Evolutionary conservation across 805 yeast species (phyloP).

Genomic region (Nakazawaea populi): DNA sequence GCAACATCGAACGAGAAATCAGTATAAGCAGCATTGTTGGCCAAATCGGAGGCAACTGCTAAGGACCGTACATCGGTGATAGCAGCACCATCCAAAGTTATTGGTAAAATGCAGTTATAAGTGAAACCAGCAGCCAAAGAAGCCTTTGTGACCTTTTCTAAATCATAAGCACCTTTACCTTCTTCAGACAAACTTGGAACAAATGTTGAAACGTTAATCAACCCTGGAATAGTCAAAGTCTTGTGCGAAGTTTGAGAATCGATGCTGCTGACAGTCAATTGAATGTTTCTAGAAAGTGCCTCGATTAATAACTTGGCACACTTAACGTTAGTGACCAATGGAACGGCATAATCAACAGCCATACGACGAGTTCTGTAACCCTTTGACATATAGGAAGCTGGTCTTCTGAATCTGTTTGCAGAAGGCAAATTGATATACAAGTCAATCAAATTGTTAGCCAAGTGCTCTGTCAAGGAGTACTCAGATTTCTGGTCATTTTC

Average conservation of each 20-base stretch:
- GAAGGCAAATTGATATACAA: conserved; percentile 96
- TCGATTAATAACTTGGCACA: conserved; percentile 93
- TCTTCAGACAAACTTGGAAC: conserved; percentile 58
- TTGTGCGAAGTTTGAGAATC: conserved; percentile 91
- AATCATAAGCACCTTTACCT: conserved; percentile 40
- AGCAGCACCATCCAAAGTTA: conserved; percentile 54
- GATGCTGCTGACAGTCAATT: conserved; percentile 63
- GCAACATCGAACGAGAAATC: conserved; percentile 82
- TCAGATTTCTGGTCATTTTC: conserved; percentile 78
- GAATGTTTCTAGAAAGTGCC: conserved; percentile 72
- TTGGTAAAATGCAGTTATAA: conserved; percentile 74
- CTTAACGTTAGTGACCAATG: conserved; percentile 95
- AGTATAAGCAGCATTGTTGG: conserved; percentile 60
- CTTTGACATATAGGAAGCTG: conserved; percentile 94
- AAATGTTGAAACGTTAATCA: conserved; percentile 75
- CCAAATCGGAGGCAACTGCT: conserved; percentile 52
- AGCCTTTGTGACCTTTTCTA: conserved; percentile 62
- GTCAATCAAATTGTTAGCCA: conserved; percentile 95
- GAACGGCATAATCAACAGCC: conserved; percentile 99
- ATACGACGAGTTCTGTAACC: conserved; percentile 98
- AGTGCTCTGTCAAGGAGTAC: conserved; percentile 91
- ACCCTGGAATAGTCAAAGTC: conserved; percentile 79
- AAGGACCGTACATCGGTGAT: conserved; percentile 63
- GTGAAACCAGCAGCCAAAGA: conserved; percentile 87
- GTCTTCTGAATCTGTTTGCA: conserved; percentile 95